These are phyloP conservation scores for Eucalyptus cladocalyx DNA, from an alignment of 345 rosid genomes.

Conservation along the genomic window DNA sequence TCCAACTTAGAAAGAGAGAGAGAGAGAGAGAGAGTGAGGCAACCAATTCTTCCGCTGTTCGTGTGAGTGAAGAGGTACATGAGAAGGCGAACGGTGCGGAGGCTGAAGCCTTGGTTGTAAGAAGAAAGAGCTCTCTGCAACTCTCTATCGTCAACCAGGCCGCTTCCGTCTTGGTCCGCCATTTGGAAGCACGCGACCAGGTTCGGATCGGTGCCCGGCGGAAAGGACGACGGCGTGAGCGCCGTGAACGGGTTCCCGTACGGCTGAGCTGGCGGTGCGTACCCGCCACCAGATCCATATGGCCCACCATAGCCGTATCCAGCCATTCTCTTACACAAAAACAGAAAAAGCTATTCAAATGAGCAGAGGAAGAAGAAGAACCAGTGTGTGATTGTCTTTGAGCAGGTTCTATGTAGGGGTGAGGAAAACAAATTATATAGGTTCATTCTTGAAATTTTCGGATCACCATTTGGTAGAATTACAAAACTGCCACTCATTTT, in stretches of 20 bases:
- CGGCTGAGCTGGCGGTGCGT: neutral
- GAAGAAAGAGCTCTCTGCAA: constrained; percentile 78
- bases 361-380: neutral
- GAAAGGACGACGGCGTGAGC: constrained; percentile 62
- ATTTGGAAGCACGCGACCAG: constrained; percentile 68
- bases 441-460: neutral
- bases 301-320: neutral
- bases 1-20: neutral
- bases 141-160: constrained; percentile 78
- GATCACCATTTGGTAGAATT: neutral
- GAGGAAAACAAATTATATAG: neutral
- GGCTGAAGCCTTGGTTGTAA: constrained; percentile 74
- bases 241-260: constrained; percentile 57
- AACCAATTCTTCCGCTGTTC: constrained; percentile 68
- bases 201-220: constrained; percentile 80
- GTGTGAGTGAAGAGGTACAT: constrained; percentile 71
- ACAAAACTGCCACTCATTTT: neutral
- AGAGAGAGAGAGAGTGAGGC: neutral
- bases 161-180: constrained; percentile 90
- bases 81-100: constrained; percentile 77
- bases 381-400: neutral
- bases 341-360: neutral
- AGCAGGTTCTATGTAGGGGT: neutral
- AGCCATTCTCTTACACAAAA: neutral
- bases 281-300: neutral